These are phyloP conservation scores for Guillardia theta DNA, from an alignment of 78 protist genomes.

Conservation along the genomic window DNA sequence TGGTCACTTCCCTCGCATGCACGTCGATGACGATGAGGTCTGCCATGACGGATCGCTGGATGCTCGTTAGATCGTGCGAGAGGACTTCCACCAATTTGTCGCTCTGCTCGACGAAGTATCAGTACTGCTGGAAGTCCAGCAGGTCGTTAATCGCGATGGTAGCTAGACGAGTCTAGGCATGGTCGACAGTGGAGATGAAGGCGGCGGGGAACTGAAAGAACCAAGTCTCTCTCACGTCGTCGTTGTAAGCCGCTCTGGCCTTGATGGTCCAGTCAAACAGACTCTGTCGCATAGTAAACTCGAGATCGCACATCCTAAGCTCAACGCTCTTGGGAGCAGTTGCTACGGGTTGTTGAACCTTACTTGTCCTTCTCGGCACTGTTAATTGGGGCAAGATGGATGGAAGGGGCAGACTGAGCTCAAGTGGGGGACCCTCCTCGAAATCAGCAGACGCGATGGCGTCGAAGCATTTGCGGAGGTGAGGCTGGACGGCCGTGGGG, in stretches of 20 bases:
- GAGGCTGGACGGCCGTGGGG: slow-evolving; percentile 80
- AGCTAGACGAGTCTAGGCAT: too few relatives aligned
- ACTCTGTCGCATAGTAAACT: background rate
- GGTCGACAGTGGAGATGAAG: background rate
- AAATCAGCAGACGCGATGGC: slow-evolving; percentile 28
- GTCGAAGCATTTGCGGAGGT: slow-evolving; percentile 82
- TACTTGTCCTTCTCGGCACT: background rate
- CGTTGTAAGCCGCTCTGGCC: background rate
- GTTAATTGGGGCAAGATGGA: background rate
- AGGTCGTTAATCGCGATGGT: too few relatives aligned
- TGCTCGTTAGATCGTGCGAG: too few relatives aligned
- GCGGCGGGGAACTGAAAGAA: background rate
- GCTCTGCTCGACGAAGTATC: too few relatives aligned
- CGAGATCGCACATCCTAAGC: slow-evolving; percentile 16
- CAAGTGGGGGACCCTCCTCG: background rate
- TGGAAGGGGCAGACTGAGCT: background rate
- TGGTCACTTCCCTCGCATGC: too few relatives aligned
- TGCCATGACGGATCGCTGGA: too few relatives aligned
- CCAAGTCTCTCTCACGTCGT: background rate
- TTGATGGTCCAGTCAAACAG: background rate
- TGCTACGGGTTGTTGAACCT: background rate
- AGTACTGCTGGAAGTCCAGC: too few relatives aligned
- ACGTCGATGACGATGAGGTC: too few relatives aligned
- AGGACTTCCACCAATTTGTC: too few relatives aligned
- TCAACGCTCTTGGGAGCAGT: background rate